Percentiles rank a stretch among this genome's conserved stretches.
Evolutionary conservation across 1,139 yeast genomes (phyloP).

Genomic region (Saccharomyces hybrid): DNA sequence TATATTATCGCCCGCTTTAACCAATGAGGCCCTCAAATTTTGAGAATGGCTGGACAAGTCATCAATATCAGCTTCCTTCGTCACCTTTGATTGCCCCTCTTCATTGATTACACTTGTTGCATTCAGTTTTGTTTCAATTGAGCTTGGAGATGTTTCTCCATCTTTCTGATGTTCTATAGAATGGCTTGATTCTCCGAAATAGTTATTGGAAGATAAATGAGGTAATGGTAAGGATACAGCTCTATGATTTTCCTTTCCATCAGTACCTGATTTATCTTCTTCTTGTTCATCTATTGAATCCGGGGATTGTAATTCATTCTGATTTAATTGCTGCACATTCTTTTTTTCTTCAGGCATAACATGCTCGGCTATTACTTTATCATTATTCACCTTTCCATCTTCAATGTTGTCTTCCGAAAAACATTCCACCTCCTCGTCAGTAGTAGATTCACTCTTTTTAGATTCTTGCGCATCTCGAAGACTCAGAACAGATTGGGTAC

Average conservation of each 20-base stretch:
- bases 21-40: not conserved
- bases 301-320: not conserved
- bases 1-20: not conserved
- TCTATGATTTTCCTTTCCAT: not conserved
- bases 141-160: not conserved
- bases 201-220: not conserved
- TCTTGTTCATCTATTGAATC: constrained; percentile 6
- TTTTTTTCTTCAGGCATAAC: not conserved
- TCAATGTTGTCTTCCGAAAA: constrained; percentile 33
- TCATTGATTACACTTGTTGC: not conserved
- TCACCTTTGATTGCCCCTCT: not conserved
- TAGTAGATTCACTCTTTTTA: constrained; percentile 17
- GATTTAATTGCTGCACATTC: not conserved
- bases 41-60: not conserved
- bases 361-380: not conserved
- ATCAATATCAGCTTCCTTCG: not conserved
- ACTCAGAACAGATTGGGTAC: constrained; percentile 26
- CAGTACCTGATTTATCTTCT: not conserved
- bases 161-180: not conserved
- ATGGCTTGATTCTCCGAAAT: not conserved
- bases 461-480: constrained; percentile 18
- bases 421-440: constrained; percentile 26
- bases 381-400: constrained; percentile 1
- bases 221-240: not conserved
- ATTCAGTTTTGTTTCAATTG: not conserved